Percentiles rank a stretch among this genome's conserved stretches.
phyloP scores from a whole-genome alignment of 1,139 yeast genomes.

The Debaryomycetaceae sp. region DNA sequence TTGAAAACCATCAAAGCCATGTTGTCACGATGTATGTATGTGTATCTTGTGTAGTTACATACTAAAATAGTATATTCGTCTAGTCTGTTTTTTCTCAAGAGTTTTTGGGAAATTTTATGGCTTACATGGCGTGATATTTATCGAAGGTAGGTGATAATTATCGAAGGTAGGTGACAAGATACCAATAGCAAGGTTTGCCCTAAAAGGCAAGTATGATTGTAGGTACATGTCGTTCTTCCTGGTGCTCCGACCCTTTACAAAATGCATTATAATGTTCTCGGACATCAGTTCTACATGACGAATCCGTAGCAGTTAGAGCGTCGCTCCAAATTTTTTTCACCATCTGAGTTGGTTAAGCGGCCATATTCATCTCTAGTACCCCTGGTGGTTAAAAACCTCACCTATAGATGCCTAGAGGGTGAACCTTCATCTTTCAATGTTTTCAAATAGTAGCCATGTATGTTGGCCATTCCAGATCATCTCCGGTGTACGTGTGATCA shows the following conservation, averaged over 20 bases:
- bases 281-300: constrained; percentile 98
- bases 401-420: constrained; percentile 98
- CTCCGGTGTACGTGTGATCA: constrained; percentile 99
- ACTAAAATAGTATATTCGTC: no score
- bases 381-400: constrained; percentile 98
- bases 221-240: constrained; percentile 91
- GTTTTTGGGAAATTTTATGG: no score
- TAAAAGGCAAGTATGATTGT: constrained; percentile 48
- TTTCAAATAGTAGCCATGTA: constrained; percentile 97
- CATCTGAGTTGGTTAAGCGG: constrained; percentile 89
- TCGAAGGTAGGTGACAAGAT: no score
- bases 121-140: no score
- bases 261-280: constrained; percentile 97
- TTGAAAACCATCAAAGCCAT: no score
- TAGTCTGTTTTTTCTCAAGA: no score
- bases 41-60: no score
- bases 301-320: constrained; percentile 97
- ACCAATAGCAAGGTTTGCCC: no score
- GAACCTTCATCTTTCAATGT: constrained; percentile 98
- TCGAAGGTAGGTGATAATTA: no score
- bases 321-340: constrained; percentile 99
- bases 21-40: no score
- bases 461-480: constrained; percentile 97
- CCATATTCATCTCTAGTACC: constrained; percentile 99
- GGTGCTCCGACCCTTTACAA: constrained; percentile 97